Conservation (phyloP, 495 filamentous ascomycete genomes). For the Parathielavia hyrcaniae region DNA sequence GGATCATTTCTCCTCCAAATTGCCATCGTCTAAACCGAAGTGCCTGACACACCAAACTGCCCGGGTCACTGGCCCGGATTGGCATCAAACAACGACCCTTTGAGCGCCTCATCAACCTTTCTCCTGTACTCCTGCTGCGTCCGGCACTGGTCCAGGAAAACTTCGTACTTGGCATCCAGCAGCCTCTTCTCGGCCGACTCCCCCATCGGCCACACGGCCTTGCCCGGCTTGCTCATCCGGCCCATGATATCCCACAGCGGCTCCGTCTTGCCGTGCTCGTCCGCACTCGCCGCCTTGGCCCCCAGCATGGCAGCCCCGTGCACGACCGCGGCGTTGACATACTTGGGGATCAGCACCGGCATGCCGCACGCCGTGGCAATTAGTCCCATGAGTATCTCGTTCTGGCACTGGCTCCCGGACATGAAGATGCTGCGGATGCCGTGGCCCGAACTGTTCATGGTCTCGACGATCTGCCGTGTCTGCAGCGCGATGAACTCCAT, state of each 20-base stretch:
- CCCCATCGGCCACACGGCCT: constrained; percentile 63
- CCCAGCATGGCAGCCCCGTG: constrained; percentile 96
- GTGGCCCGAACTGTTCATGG: constrained; percentile 84
- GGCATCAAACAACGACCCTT: constrained; percentile 34
- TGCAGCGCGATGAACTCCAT: constrained; percentile 98
- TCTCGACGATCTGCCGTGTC: constrained; percentile 88
- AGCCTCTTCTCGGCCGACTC: constrained; percentile 70
- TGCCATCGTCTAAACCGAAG: background rate
- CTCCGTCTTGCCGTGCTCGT: constrained; percentile 70
- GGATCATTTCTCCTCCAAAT: too few species aligned
- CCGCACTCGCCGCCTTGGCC: constrained; percentile 81
- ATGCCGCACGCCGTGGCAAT: constrained; percentile 85
- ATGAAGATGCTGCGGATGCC: constrained; percentile 89
- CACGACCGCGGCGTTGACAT: constrained; percentile 92
- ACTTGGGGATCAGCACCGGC: constrained; percentile 85
- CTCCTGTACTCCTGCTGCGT: constrained; percentile 67
- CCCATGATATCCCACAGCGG: constrained; percentile 95
- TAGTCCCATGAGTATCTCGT: constrained; percentile 80
- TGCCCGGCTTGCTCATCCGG: constrained; percentile 91
- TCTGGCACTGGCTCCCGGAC: constrained; percentile 96
- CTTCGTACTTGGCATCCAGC: constrained; percentile 75
- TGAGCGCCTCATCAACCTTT: constrained; percentile 58
- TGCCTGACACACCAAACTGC: background rate
- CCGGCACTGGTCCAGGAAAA: constrained; percentile 71
- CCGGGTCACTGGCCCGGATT: background rate